phyloP scores from a whole-genome alignment of 2,329 filamentous ascomycete species.

The Cladosporium sp. region DNA sequence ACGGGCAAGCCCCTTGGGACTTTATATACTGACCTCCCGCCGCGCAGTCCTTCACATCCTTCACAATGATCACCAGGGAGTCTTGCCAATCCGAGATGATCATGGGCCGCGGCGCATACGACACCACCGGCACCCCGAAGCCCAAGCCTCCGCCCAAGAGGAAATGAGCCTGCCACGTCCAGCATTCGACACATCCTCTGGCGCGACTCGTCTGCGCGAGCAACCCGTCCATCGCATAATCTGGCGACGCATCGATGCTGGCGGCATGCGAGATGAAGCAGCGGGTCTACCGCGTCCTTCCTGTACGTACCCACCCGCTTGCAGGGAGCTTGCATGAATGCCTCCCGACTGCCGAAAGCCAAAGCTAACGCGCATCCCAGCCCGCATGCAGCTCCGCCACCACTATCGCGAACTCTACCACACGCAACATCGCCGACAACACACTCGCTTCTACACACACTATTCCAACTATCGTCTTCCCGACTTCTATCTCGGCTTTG shows the following conservation, averaged over 20 bases:
- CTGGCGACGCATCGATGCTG: background rate
- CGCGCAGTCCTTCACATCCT: conserved; percentile 1
- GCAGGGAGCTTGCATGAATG: conserved; percentile 3
- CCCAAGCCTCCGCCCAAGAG: conserved; percentile 39
- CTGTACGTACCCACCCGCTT: conserved; percentile 9
- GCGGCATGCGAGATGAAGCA: conserved; percentile 5
- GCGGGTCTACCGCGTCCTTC: background rate
- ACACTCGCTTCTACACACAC: conserved; percentile 7
- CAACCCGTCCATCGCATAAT: background rate
- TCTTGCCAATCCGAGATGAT: conserved; percentile 34
- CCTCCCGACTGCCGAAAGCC: conserved; percentile 1
- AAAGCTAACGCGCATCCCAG: conserved; percentile 7
- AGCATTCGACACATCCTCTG: background rate
- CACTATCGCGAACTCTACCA: background rate
- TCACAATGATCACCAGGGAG: conserved; percentile 39
- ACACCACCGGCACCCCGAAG: conserved; percentile 44
- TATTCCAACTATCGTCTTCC: background rate
- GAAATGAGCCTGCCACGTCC: conserved; percentile 20
- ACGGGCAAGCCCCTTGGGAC: conserved; percentile 8
- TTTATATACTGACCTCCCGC: conserved; percentile 7
- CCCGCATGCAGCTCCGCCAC: background rate
- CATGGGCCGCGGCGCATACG: conserved; percentile 47
- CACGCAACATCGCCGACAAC: background rate
- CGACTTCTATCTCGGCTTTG: conserved; percentile 9
- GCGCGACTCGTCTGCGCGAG: background rate